These are phyloP conservation scores for Ceratocystis papillata DNA, from an alignment of 2,329 filamentous ascomycete species.

Conservation along the genomic window DNA sequence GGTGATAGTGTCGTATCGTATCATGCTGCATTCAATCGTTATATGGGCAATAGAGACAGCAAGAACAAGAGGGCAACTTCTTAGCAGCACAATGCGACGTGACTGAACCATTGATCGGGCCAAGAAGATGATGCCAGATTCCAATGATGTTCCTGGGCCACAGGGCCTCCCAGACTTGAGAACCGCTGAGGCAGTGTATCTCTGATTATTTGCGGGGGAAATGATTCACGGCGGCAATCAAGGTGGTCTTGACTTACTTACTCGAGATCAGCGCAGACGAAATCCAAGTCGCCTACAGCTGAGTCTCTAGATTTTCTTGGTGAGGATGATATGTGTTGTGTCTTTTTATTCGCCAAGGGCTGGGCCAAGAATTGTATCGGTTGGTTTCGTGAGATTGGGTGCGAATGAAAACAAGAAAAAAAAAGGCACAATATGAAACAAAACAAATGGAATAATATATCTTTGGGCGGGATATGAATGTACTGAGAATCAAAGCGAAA, in stretches of 20 bases:
- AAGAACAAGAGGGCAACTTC: background rate
- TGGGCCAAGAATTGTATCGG: background rate
- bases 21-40: too few relatives aligned
- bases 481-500: background rate
- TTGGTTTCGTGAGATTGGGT: conserved; percentile 1
- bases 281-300: conserved; percentile 47
- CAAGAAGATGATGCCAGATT: conserved; percentile 4
- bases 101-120: background rate
- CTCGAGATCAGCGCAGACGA: conserved; percentile 55
- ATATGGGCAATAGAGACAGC: too few relatives aligned
- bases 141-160: background rate
- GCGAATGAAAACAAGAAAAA: background rate
- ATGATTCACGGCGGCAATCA: too few relatives aligned
- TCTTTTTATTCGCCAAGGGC: background rate
- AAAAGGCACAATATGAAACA: conserved; percentile 11
- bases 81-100: background rate
- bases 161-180: background rate
- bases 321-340: background rate
- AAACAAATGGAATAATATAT: background rate
- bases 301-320: conserved; percentile 35
- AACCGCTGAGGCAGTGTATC: background rate
- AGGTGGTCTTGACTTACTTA: conserved; percentile 34
- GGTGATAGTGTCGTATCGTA: too few relatives aligned
- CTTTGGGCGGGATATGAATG: conserved; percentile 2
- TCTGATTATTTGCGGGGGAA: background rate